phyloP scores from a whole-genome alignment of 2,329 filamentous ascomycete species.

The Talaromyces piceae region DNA sequence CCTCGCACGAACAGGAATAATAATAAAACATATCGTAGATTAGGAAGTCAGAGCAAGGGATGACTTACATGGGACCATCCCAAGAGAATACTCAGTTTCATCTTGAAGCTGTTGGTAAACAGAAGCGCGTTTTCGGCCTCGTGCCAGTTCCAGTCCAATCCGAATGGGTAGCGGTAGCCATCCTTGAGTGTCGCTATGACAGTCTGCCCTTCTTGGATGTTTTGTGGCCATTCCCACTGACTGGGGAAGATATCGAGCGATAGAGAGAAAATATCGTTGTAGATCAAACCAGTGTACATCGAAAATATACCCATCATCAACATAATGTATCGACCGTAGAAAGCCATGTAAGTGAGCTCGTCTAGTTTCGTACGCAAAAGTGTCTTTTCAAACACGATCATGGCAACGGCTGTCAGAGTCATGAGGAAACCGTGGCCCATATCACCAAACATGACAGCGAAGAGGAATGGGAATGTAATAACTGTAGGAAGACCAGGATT shows the following conservation, averaged over 20 bases:
- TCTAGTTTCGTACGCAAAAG: constrained; percentile 81
- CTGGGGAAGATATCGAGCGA: constrained; percentile 82
- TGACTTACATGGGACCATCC: constrained; percentile 72
- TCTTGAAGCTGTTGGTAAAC: constrained; percentile 98
- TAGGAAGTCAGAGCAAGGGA: neutral
- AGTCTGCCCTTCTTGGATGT: constrained; percentile 58
- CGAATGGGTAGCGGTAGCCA: constrained; percentile 86
- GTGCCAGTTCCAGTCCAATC: constrained; percentile 94
- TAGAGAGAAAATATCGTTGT: constrained; percentile 96
- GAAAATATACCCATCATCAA: constrained; percentile 97
- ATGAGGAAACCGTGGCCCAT: constrained; percentile 90
- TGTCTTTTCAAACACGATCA: constrained; percentile 95
- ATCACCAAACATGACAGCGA: constrained; percentile 99
- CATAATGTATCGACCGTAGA: constrained; percentile 97
- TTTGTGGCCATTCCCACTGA: constrained; percentile 76
- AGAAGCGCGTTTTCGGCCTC: constrained; percentile 89
- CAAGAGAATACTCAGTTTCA: constrained; percentile 98
- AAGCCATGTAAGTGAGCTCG: constrained; percentile 96
- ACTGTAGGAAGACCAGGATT: constrained; percentile 94
- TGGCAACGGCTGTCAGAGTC: constrained; percentile 70
- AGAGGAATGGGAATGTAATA: constrained; percentile 98
- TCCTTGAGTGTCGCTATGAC: constrained; percentile 62
- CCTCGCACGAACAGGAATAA: no score
- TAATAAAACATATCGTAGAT: no score
- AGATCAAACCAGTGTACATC: constrained; percentile 92